A percentile compares a stretch with the other conserved stretches of the same genome.
Evolutionary conservation across 352 stramenopile genomes (phyloP).

Genomic region (Blastocystis sp.): DNA sequence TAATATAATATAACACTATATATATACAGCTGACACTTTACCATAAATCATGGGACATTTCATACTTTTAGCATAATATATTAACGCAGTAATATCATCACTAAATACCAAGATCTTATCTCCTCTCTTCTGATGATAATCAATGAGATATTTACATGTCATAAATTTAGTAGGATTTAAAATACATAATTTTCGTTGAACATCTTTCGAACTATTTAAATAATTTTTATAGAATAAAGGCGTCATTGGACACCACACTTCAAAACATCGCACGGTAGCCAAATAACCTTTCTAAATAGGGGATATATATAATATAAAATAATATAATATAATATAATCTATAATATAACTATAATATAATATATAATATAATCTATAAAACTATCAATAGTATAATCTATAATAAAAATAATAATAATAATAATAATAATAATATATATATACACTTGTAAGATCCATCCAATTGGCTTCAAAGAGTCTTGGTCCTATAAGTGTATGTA

Average conservation of each 20-base stretch:
- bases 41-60: background rate
- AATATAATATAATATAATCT: too few species aligned
- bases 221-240: conserved; percentile 84
- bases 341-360: too few species aligned
- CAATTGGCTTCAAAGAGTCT: conserved; percentile 94
- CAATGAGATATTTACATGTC: conserved; percentile 71
- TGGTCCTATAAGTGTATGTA: conserved; percentile 96
- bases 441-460: conserved; percentile 81
- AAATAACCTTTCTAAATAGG: conserved; percentile 61
- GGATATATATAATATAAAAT: too few species aligned
- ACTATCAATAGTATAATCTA: too few species aligned
- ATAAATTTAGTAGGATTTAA: conserved; percentile 94
- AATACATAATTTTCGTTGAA: conserved; percentile 65
- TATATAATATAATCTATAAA: too few species aligned
- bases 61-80: conserved; percentile 59
- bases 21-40: background rate
- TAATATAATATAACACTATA: background rate
- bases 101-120: conserved; percentile 98
- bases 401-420: too few species aligned
- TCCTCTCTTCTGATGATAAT: conserved; percentile 81
- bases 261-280: conserved; percentile 86
- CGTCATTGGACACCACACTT: conserved; percentile 96
- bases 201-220: conserved; percentile 42
- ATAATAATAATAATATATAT: background rate
- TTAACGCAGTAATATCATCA: conserved; percentile 86